These are phyloP conservation scores for Coemansia guatemalensis DNA, from an alignment of 192 early-diverging fungal genomes.

Conservation along the genomic window DNA sequence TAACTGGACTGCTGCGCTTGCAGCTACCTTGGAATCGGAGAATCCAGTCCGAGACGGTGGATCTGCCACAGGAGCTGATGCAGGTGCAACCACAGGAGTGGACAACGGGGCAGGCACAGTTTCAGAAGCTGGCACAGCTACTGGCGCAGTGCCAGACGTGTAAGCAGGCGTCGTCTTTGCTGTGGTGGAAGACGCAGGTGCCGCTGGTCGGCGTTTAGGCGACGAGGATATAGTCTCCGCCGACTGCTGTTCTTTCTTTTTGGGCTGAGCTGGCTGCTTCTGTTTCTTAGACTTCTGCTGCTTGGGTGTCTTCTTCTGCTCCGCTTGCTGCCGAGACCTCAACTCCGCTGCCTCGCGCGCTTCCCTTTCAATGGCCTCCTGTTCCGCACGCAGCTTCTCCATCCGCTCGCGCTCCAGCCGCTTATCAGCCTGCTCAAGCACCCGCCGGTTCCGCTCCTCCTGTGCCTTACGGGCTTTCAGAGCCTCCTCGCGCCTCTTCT, in stretches of 20 bases:
- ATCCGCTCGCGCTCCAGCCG: conserved; percentile 34
- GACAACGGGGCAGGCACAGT: not conserved
- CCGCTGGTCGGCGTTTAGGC: not conserved
- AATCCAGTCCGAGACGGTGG: not conserved
- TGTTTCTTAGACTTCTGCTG: conserved; percentile 3
- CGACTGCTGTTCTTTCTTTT: conserved; percentile 3
- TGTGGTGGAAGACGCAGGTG: not conserved
- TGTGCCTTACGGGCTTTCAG: conserved; percentile 23
- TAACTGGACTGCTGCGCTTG: not conserved
- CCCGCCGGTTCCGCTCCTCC: conserved; percentile 47
- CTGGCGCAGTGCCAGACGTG: not conserved
- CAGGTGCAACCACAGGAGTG: not conserved
- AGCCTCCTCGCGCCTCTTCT: conserved; percentile 34
- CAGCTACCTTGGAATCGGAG: not conserved
- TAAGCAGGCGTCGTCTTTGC: not conserved
- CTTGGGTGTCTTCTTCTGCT: not conserved
- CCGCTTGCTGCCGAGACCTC: conserved; percentile 7
- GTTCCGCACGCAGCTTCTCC: conserved; percentile 22
- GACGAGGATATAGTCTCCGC: not conserved
- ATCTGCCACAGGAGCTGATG: not conserved
- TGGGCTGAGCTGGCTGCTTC: conserved; percentile 1
- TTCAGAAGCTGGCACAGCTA: not conserved
- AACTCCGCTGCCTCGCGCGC: conserved; percentile 11
- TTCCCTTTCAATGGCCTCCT: conserved; percentile 21
- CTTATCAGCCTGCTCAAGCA: conserved; percentile 44